A percentile compares a stretch with the other conserved stretches of the same genome.
Conservation (phyloP, 2,329 filamentous ascomycete species). For the Coniochaeta ligniaria region DNA sequence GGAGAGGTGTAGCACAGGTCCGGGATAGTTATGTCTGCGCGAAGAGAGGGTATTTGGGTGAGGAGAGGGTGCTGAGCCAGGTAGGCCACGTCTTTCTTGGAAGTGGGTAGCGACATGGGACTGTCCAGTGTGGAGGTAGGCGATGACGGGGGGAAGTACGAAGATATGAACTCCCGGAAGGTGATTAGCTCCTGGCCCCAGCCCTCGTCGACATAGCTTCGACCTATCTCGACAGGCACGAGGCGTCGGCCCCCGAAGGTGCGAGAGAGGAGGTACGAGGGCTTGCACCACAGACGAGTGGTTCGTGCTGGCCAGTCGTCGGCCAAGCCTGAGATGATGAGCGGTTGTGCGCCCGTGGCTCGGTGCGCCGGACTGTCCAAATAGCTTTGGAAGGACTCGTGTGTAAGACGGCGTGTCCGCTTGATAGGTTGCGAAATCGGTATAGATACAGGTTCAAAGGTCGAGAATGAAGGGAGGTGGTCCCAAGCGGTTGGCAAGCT, state of each 20-base stretch:
- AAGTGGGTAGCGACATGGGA: not conserved
- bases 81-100: conserved; percentile 54
- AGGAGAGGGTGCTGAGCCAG: conserved; percentile 90
- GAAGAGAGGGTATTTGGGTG: conserved; percentile 68
- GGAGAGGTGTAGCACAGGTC: conserved; percentile 77
- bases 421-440: conserved; percentile 32
- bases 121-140: not conserved
- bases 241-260: conserved; percentile 73
- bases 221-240: conserved; percentile 79
- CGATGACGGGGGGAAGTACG: conserved; percentile 42
- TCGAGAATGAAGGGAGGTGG: conserved; percentile 20
- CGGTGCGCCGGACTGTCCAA: conserved; percentile 35
- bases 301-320: conserved; percentile 71
- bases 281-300: conserved; percentile 62
- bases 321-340: conserved; percentile 63
- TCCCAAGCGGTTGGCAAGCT: conserved; percentile 6
- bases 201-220: conserved; percentile 77
- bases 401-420: conserved; percentile 19
- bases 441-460: conserved; percentile 32
- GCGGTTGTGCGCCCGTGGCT: conserved; percentile 40
- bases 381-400: conserved; percentile 51
- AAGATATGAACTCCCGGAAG: conserved; percentile 63
- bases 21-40: conserved; percentile 69
- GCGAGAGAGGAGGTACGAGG: conserved; percentile 62
- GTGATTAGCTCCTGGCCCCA: conserved; percentile 80